These are phyloP conservation scores for Leccinum pachyderme DNA, from an alignment of 1,284 basidiomycete species.

Conservation along the genomic window DNA sequence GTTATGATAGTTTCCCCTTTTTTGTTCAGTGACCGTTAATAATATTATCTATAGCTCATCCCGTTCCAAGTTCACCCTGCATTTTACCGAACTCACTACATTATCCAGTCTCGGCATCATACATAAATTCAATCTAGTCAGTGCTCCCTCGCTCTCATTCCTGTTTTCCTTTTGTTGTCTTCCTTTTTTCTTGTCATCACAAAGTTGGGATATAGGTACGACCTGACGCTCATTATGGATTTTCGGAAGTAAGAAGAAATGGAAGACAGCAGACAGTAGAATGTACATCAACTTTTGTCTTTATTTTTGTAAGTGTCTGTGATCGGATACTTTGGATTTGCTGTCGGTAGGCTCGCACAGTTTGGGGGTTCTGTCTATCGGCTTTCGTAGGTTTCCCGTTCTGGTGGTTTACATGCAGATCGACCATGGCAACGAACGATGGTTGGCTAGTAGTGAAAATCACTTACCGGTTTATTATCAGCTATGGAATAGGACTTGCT, in stretches of 20 bases:
- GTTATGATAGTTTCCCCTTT: constrained; percentile 3
- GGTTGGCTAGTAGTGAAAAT: neutral
- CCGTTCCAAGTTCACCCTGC: constrained; percentile 12
- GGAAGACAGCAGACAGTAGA: constrained; percentile 7
- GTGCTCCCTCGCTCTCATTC: constrained; percentile 8
- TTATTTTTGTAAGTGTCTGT: neutral
- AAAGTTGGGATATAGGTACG: constrained; percentile 18
- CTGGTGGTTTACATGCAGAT: neutral
- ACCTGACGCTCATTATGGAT: constrained; percentile 13
- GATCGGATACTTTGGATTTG: neutral
- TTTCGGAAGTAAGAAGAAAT: constrained; percentile 9
- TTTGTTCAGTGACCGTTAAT: constrained; percentile 19
- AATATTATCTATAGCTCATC: constrained; percentile 12
- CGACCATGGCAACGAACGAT: neutral
- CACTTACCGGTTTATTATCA: too few relatives aligned
- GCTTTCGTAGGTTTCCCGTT: neutral
- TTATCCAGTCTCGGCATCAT: constrained; percentile 25
- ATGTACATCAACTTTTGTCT: neutral
- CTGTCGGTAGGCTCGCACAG: neutral
- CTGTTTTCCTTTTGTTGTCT: neutral
- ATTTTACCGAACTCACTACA: constrained; percentile 25
- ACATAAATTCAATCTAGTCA: constrained; percentile 23
- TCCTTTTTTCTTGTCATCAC: constrained; percentile 4
- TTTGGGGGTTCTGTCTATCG: neutral
- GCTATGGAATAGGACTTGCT: neutral